Conservation (phyloP, 1,139 yeast species). For the Fermentozyma sake region DNA sequence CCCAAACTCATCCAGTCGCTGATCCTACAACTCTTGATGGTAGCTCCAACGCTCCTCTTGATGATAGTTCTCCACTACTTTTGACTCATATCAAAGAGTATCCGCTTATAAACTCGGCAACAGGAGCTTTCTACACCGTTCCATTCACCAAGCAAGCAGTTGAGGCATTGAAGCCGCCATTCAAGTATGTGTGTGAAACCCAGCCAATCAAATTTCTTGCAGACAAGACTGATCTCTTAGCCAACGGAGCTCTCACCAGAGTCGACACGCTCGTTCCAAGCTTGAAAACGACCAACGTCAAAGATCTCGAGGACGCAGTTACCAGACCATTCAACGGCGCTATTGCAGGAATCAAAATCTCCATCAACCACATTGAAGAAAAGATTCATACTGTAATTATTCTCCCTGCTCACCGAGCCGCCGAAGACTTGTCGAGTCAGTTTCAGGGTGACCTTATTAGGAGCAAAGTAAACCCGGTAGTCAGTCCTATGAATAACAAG, state of each 20-base stretch:
- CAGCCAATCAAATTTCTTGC: conserved; percentile 24
- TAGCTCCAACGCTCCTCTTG: no score
- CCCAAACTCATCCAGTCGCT: no score
- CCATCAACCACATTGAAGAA: conserved; percentile 2
- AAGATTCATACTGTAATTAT: conserved; percentile 9
- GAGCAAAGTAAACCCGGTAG: no score
- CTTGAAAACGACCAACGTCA: conserved; percentile 33
- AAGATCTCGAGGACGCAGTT: conserved; percentile 40
- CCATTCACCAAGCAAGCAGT: conserved; percentile 17
- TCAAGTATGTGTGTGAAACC: conserved; percentile 14
- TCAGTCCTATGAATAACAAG: no score
- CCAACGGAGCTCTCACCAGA: conserved; percentile 28
- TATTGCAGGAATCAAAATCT: conserved; percentile 2
- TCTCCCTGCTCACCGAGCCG: conserved; percentile 41
- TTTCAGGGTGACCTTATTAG: conserved; percentile 21
- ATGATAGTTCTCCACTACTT: no score
- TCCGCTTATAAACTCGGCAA: conserved; percentile 20
- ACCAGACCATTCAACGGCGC: conserved; percentile 21
- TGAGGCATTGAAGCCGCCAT: conserved; percentile 13
- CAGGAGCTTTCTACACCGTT: conserved; percentile 13
- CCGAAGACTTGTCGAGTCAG: conserved; percentile 35
- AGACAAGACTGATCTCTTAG: conserved; percentile 24
- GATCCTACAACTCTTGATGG: no score
- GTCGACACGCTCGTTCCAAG: conserved; percentile 36
- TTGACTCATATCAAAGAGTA: conserved; percentile 19